Conservation (phyloP, 495 filamentous ascomycete species). For the Pyrenopolyporus hunteri region DNA sequence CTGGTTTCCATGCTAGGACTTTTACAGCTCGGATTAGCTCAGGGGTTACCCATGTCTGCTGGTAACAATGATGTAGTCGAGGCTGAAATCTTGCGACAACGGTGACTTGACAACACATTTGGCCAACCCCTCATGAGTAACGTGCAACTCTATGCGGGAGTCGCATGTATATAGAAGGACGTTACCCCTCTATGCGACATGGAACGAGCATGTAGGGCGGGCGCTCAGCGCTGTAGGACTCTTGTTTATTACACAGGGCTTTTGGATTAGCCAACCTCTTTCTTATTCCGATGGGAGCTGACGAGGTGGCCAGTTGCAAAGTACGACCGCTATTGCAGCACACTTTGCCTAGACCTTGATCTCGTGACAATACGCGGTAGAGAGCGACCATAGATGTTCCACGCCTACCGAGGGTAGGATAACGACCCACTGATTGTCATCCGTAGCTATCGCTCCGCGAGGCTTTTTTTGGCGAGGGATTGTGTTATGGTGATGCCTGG, state of each 20-base stretch:
- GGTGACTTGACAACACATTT: slow-evolving; percentile 34
- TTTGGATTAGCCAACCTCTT: too few species aligned
- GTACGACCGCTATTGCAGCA: slow-evolving; percentile 1
- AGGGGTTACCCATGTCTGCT: slow-evolving; percentile 31
- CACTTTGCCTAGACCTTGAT: slow-evolving; percentile 12
- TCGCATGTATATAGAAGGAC: slow-evolving; percentile 13
- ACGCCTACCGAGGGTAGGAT: neutral
- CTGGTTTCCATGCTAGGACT: slow-evolving; percentile 24
- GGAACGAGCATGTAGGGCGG: too few species aligned
- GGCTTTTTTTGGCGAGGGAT: neutral
- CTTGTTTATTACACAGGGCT: slow-evolving; percentile 22
- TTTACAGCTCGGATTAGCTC: slow-evolving; percentile 26
- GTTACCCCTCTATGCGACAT: slow-evolving; percentile 28
- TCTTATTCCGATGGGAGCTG: slow-evolving; percentile 19
- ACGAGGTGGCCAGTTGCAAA: slow-evolving; percentile 15
- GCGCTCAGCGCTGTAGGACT: neutral
- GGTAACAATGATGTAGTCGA: slow-evolving; percentile 39
- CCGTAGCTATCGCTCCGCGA: neutral
- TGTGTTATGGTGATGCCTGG: slow-evolving; percentile 8
- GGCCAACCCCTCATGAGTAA: slow-evolving; percentile 37
- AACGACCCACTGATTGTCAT: neutral
- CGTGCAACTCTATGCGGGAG: too few species aligned
- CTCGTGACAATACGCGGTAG: slow-evolving; percentile 4
- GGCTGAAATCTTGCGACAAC: slow-evolving; percentile 29
- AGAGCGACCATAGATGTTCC: neutral